Conservation (phyloP, 768 basidiomycete species). For the Mycena amicta region DNA sequence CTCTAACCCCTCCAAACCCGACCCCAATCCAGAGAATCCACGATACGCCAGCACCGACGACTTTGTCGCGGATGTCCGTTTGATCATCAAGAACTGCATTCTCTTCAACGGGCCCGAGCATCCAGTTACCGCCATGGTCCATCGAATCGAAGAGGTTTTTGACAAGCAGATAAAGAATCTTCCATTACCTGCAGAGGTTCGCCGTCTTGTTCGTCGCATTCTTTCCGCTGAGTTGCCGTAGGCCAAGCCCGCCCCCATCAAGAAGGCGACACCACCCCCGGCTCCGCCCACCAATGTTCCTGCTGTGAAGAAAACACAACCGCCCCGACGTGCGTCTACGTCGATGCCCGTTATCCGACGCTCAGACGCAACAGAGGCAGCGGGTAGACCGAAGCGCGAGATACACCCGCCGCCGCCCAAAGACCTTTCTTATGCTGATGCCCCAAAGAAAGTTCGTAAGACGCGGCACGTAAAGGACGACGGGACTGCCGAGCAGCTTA, state of each 20-base stretch:
- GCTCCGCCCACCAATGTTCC: conserved; percentile 48
- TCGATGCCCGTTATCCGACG: conserved; percentile 84
- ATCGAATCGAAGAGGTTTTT: conserved; percentile 79
- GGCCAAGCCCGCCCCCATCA: conserved; percentile 45
- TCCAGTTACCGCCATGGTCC: conserved; percentile 74
- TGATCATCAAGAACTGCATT: conserved; percentile 85
- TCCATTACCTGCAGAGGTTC: conserved; percentile 76
- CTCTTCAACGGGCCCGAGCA: conserved; percentile 96
- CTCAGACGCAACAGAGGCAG: conserved; percentile 58
- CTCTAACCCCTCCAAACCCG: conserved; percentile 80
- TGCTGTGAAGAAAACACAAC: conserved; percentile 45
- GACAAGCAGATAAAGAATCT: conserved; percentile 87
- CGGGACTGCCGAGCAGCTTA: conserved; percentile 79
- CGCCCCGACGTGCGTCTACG: conserved; percentile 73
- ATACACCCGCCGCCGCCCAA: conserved; percentile 95
- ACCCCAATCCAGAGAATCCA: conserved; percentile 68
- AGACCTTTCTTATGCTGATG: conserved; percentile 83
- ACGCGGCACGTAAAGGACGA: conserved; percentile 63
- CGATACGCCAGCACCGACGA: conserved; percentile 79
- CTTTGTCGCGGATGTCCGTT: conserved; percentile 81
- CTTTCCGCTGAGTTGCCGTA: conserved; percentile 6
- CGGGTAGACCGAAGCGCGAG: conserved; percentile 92
- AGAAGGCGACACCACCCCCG: conserved; percentile 51
- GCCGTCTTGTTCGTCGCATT: conserved; percentile 24
- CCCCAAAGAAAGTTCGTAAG: conserved; percentile 68